Evolutionary conservation across 345 rosid genomes (phyloP).

Genomic region (Citrus sp.): DNA sequence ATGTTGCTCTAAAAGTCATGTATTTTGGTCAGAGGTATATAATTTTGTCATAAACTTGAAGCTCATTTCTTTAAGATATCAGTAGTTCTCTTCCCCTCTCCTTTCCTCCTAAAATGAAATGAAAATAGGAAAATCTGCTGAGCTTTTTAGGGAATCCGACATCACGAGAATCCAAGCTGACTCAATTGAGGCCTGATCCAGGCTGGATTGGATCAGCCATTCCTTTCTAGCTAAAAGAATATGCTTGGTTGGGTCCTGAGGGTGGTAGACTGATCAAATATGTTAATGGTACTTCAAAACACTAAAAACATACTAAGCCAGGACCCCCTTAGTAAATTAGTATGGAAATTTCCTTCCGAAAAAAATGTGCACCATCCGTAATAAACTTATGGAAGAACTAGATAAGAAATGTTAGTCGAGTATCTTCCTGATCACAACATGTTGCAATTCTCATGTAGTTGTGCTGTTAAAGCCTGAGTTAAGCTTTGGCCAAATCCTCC

Average conservation of each 20-base stretch:
- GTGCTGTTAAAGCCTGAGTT: neutral
- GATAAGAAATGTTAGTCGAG: neutral
- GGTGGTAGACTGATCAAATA: neutral
- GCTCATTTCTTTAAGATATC: neutral
- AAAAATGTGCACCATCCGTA: neutral
- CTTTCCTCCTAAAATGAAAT: neutral
- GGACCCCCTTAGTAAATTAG: neutral
- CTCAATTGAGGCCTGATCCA: slow-evolving; percentile 5
- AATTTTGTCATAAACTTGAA: neutral
- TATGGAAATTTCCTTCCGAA: neutral
- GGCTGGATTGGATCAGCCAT: neutral
- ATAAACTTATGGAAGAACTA: neutral
- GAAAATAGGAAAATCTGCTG: slow-evolving; percentile 1
- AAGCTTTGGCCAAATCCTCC: neutral
- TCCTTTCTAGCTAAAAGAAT: slow-evolving; percentile 1
- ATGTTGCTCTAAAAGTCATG: slow-evolving; percentile 76
- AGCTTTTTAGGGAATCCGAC: neutral
- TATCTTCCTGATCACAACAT: slow-evolving; percentile 2
- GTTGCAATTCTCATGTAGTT: neutral
- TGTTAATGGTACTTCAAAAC: neutral
- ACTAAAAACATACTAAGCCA: neutral
- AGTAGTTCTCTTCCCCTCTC: neutral
- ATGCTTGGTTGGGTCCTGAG: neutral
- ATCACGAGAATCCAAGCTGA: neutral
- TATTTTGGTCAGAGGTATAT: slow-evolving; percentile 89